Evolutionary conservation across 176 grass and related monocot genomes (phyloP), one percentile per base, ranked within the genome.

Genomic region (Zea luxurians): DNA sequence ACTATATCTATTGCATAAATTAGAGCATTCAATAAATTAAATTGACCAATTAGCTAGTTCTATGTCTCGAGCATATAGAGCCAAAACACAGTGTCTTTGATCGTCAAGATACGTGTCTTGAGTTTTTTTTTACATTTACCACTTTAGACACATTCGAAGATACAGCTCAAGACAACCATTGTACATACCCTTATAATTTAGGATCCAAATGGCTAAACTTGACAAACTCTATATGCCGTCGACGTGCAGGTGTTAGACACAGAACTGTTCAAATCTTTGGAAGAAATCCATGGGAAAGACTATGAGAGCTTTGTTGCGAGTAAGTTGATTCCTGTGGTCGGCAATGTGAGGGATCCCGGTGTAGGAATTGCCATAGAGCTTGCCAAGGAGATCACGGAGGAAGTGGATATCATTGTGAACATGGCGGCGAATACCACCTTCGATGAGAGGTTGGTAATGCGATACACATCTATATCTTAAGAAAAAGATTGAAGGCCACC

Each of bases 371-470:
- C 71, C 40, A 7, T 83, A 3, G 81, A 83, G 75, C 55, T 93
- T 12, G 83, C 90, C 13, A 63, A 74, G 36, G 53, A 91, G 79
- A 93, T 93, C 43, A 61, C 78, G 0, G 71, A 93, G 15, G 61
- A 87, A 49, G 90, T 97, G 3, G 93, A 97, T 27, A 58, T 91
- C 46, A 87, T 93, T 71, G 61, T 97, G 7, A 91, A 91, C 47
- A 91, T 90, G 36, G 90, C 93, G 2, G 93, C 86, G 60, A 97
- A 87, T 36, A 93, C 90, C 60, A 89, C 88, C 27, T 97, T 97
- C 41, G 85, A 97, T 61, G 93, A 97, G 88, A 89, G 93, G 93
- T 97, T 84, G 21, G 16, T 58, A 10, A 44, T 66, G 48, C 10
- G 11, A 48, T 47, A 48, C 4, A 48, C 2, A 48, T 3, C 10